Conservation (phyloP, 495 filamentous ascomycete genomes). For the Lindgomyces ingoldianus region DNA sequence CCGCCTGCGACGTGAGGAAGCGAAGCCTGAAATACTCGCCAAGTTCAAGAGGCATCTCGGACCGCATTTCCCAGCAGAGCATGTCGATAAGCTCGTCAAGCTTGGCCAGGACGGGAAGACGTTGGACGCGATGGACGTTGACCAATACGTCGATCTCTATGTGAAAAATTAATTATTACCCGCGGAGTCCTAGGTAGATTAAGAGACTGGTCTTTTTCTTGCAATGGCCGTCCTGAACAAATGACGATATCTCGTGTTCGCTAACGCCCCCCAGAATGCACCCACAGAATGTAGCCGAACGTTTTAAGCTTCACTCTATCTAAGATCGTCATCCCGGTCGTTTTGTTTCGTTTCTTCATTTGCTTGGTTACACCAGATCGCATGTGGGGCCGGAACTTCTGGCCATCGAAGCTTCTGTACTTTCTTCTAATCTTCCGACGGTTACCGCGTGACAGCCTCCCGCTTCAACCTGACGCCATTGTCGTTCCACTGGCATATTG, state of each 20-base stretch:
- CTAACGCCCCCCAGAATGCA: conserved; percentile 10
- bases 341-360: conserved; percentile 9
- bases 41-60: conserved; percentile 93
- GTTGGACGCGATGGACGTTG: conserved; percentile 79
- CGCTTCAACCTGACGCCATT: not conserved
- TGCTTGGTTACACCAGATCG: conserved; percentile 9
- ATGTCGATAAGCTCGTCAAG: conserved; percentile 75
- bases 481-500: conserved; percentile 3
- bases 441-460: conserved; percentile 2
- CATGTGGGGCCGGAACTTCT: conserved; percentile 1
- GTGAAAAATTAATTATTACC: conserved; percentile 56
- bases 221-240: not conserved
- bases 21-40: conserved; percentile 90
- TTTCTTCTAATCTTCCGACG: conserved; percentile 7
- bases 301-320: conserved; percentile 1
- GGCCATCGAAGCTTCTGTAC: not conserved
- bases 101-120: conserved; percentile 70
- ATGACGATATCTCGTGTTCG: conserved; percentile 1
- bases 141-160: conserved; percentile 93
- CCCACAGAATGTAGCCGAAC: conserved; percentile 2
- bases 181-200: conserved; percentile 33
- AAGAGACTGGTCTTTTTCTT: conserved; percentile 11
- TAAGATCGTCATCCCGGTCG: conserved; percentile 2
- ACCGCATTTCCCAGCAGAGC: conserved; percentile 73
- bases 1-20: conserved; percentile 86